Percentiles rank a stretch among this genome's conserved stretches.
These are phyloP conservation scores for Phytopythium litorale DNA, from an alignment of 352 stramenopile genomes.

Conservation along the genomic window DNA sequence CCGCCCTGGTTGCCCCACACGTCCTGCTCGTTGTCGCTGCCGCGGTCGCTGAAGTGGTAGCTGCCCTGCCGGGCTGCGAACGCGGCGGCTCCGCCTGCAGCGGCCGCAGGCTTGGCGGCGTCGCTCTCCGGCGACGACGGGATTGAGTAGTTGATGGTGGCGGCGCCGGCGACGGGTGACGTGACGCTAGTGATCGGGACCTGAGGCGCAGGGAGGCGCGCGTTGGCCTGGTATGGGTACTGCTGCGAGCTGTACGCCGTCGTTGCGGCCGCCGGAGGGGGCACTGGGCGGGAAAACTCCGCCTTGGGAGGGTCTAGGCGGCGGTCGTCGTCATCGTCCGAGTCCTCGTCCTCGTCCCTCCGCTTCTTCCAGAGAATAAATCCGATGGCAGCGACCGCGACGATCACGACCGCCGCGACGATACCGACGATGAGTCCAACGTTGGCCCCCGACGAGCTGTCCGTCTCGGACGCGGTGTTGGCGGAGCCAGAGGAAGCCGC, in stretches of 20 bases:
- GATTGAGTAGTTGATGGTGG: slow-evolving; percentile 40
- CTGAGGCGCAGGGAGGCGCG: slow-evolving; percentile 3
- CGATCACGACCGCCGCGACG: slow-evolving; percentile 25
- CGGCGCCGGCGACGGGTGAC: slow-evolving; percentile 7
- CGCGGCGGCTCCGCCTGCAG: neutral
- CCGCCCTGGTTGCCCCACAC: slow-evolving; percentile 39
- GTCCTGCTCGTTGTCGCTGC: slow-evolving; percentile 24
- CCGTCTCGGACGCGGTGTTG: slow-evolving; percentile 26
- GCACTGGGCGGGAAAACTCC: neutral
- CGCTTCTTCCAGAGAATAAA: slow-evolving; percentile 63
- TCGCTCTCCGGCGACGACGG: slow-evolving; percentile 44
- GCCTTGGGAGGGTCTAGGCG: slow-evolving; percentile 17
- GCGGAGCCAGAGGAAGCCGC: slow-evolving; percentile 17
- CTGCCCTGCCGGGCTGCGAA: slow-evolving; percentile 11
- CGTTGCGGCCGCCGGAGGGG: slow-evolving; percentile 22
- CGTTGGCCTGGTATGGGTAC: slow-evolving; percentile 15
- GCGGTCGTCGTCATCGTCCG: slow-evolving; percentile 43
- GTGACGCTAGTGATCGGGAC: slow-evolving; percentile 7
- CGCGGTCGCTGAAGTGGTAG: slow-evolving; percentile 28
- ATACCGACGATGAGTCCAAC: slow-evolving; percentile 52
- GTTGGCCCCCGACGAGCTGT: slow-evolving; percentile 25
- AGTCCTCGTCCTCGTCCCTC: slow-evolving; percentile 57
- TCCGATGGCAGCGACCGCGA: slow-evolving; percentile 41
- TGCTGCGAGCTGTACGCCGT: slow-evolving; percentile 20
- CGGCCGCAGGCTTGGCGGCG: slow-evolving; percentile 8